Base-by-base conservation (phyloP, 2,329 filamentous ascomycete genomes). In the Ceratocystis cubensis region DNA sequence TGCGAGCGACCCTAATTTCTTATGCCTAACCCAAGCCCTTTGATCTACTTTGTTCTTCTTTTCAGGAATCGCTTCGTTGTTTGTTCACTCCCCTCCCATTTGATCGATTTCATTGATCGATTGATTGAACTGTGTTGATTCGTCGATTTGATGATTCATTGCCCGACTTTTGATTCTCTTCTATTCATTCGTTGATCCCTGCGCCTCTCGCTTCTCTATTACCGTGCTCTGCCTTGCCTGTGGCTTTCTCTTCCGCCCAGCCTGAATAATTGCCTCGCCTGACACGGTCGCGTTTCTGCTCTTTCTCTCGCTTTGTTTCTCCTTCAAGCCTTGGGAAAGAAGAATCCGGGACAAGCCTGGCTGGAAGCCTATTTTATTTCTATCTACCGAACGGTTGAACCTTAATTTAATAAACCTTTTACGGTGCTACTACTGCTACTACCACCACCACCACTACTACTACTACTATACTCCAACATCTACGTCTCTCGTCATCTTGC, bases 251-350 rank as follows among this genome's bases (percentile, higher is more conserved):
- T 48, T 8, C 13, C 5, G 17, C 22, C 30, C 53, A 28, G 53
- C 7, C 53, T 57, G 6, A 17, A 33, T 13, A 33, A 33, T 22
- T 57, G 53, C 53, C 25, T 57, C 25, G 53, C 53, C 22, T 30
- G 25, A 57, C 53, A 57, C 53, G 53, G 53, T 57, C 53, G 53
- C 53, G 53, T 15, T n/a, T 57, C 22, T 44, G 8, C 22, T 62
- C 22, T 44, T 33, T 61, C 17, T 61, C 59, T 41, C 59, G 17
- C 30, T n/a, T 17, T 61, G 10, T 45, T 33, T 61, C 59, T 61
- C 33, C 53, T 20, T 22, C 22, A 37, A 37, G 8, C 33, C 33
- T 37, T 37, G 3, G 33, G 33, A 10, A 37, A 37, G 33, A 59
- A 37, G 33, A 37, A 37, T 10, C 33, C 33, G 8, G 33, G 33